Conservation (phyloP, 2,329 filamentous ascomycete species). For the Xylaria sp. region DNA sequence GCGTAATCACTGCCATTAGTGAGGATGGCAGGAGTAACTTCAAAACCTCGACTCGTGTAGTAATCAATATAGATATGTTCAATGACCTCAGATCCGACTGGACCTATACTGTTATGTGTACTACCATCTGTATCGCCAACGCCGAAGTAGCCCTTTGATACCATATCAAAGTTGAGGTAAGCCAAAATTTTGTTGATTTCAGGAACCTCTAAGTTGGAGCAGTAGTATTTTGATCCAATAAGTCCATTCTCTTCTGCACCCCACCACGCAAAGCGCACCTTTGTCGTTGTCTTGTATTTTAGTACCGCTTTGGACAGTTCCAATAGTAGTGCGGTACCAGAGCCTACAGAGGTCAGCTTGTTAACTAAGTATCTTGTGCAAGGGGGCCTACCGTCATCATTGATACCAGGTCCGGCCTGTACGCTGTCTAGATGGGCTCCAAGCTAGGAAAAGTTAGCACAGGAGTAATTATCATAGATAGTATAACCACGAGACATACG, state of each 20-base stretch:
- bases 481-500: not conserved
- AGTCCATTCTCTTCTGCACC: slow-evolving; percentile 31
- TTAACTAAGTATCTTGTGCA: not conserved
- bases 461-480: not conserved
- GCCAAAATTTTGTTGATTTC: slow-evolving; percentile 24
- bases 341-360: slow-evolving; percentile 8
- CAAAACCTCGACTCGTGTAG: slow-evolving; percentile 18
- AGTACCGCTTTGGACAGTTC: slow-evolving; percentile 23
- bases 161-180: slow-evolving; percentile 30
- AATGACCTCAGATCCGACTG: slow-evolving; percentile 25
- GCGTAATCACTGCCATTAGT: slow-evolving; percentile 30
- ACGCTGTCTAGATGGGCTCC: slow-evolving; percentile 28
- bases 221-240: slow-evolving; percentile 29
- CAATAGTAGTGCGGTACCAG: slow-evolving; percentile 20
- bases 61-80: slow-evolving; percentile 30
- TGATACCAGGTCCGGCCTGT: slow-evolving; percentile 28
- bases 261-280: slow-evolving; percentile 31
- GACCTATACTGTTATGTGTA: slow-evolving; percentile 17
- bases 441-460: slow-evolving; percentile 11
- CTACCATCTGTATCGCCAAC: slow-evolving; percentile 26
- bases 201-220: slow-evolving; percentile 6
- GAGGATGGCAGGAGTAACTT: slow-evolving; percentile 24
- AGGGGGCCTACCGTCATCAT: slow-evolving; percentile 18
- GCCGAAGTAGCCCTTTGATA: slow-evolving; percentile 27
- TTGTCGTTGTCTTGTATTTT: slow-evolving; percentile 27